phyloP scores from a whole-genome alignment of 2,329 filamentous ascomycete species.

The Aspergillus flavus region DNA sequence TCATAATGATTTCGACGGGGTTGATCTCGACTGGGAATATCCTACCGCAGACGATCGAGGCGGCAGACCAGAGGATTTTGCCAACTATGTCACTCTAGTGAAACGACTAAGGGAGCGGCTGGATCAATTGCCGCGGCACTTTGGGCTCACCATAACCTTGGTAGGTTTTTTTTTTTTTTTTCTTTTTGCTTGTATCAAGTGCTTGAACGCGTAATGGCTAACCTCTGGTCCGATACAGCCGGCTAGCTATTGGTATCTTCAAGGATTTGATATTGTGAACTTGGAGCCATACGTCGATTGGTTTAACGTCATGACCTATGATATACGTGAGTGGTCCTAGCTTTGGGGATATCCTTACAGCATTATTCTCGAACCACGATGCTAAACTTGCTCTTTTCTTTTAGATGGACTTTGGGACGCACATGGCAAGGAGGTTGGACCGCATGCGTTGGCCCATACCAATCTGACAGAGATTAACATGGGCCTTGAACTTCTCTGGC shows the following conservation, averaged over 20 bases:
- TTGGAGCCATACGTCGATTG: slow-evolving; percentile 17
- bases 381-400: not conserved
- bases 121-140: not conserved
- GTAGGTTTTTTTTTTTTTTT: not conserved
- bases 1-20: slow-evolving; percentile 16
- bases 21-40: slow-evolving; percentile 24
- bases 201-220: not conserved
- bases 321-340: slow-evolving; percentile 17
- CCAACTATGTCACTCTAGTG: slow-evolving; percentile 14
- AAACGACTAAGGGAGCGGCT: slow-evolving; percentile 7
- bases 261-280: slow-evolving; percentile 14
- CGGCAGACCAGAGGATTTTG: slow-evolving; percentile 11
- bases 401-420: slow-evolving; percentile 27
- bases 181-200: not conserved
- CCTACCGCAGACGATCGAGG: slow-evolving; percentile 16
- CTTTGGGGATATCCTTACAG: not conserved
- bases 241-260: slow-evolving; percentile 20
- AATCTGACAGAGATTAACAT: slow-evolving; percentile 33
- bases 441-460: slow-evolving; percentile 24
- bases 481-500: slow-evolving; percentile 51
- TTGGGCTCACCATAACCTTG: slow-evolving; percentile 16
- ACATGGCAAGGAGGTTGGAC: slow-evolving; percentile 14
- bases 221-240: slow-evolving; percentile 3
- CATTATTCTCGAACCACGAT: not conserved
- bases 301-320: slow-evolving; percentile 29